Evolutionary conservation across 164 flowering plant genomes (phyloP).

Genomic region (grape (Vitis vinifera)): DNA sequence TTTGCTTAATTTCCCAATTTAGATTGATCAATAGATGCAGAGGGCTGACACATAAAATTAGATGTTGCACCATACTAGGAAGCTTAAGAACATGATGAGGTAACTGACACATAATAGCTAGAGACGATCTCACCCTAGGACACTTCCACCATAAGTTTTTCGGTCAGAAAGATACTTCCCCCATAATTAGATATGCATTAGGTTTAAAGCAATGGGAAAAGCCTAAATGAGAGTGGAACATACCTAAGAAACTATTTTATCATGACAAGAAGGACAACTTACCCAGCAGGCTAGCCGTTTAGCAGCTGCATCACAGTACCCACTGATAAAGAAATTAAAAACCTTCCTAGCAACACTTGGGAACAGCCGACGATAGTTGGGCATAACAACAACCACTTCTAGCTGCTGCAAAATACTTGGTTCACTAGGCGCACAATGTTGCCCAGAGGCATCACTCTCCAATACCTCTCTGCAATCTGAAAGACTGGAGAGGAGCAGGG

Average conservation of each 20-base stretch:
- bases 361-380: slow-evolving; percentile 85
- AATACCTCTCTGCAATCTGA: slow-evolving; percentile 78
- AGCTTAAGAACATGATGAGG: too few species aligned
- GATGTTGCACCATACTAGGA: too few species aligned
- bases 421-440: slow-evolving; percentile 97
- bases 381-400: slow-evolving; percentile 93
- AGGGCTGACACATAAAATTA: too few species aligned
- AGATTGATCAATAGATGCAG: too few species aligned
- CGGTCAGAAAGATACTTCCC: neutral
- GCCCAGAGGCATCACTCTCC: slow-evolving; percentile 60
- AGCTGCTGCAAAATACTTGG: slow-evolving; percentile 85
- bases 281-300: slow-evolving; percentile 99
- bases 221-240: neutral
- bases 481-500: slow-evolving; percentile 73
- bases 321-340: slow-evolving; percentile 61
- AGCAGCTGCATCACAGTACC: slow-evolving; percentile 86
- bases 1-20: too few species aligned
- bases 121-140: too few species aligned
- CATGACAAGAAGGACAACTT: slow-evolving; percentile 18
- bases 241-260: neutral
- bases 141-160: neutral
- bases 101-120: too few species aligned
- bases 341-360: slow-evolving; percentile 77
- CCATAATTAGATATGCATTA: too few species aligned
- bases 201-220: neutral